These are phyloP conservation scores for Sphaerulina vaccinii DNA, from an alignment of 2,329 filamentous ascomycete species.

Conservation along the genomic window DNA sequence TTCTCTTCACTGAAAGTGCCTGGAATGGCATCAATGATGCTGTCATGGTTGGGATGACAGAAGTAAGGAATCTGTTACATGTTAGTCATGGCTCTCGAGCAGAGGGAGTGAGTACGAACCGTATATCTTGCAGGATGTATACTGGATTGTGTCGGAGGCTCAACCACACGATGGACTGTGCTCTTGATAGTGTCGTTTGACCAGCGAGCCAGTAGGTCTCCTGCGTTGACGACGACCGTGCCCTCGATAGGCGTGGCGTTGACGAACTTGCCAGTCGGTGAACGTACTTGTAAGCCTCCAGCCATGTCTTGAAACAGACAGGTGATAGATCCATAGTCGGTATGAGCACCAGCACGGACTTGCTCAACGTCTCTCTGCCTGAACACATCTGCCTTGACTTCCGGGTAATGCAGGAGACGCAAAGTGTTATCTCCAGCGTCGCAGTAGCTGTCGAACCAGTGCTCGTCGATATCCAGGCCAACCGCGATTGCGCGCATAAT, in stretches of 20 bases:
- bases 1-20: slow-evolving; percentile 65
- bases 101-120: slow-evolving; percentile 1
- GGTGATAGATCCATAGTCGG: slow-evolving; percentile 58
- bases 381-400: slow-evolving; percentile 58
- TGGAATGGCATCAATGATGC: slow-evolving; percentile 74
- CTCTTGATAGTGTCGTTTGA: slow-evolving; percentile 88
- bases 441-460: slow-evolving; percentile 75
- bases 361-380: slow-evolving; percentile 48
- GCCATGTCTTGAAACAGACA: slow-evolving; percentile 53
- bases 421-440: slow-evolving; percentile 66
- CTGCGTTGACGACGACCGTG: slow-evolving; percentile 85
- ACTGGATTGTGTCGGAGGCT: slow-evolving; percentile 63
- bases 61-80: slow-evolving; percentile 70
- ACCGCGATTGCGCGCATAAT: slow-evolving; percentile 64
- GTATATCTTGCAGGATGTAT: slow-evolving; percentile 74
- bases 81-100: background rate
- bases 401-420: slow-evolving; percentile 51
- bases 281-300: slow-evolving; percentile 61
- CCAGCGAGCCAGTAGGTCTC: slow-evolving; percentile 74
- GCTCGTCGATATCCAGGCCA: slow-evolving; percentile 65
- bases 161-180: slow-evolving; percentile 84
- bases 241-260: slow-evolving; percentile 77
- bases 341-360: slow-evolving; percentile 73
- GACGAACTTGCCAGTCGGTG: slow-evolving; percentile 71
- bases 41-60: slow-evolving; percentile 79